Conservation (phyloP, 495 filamentous ascomycete species). For the Trichoderma virens region DNA sequence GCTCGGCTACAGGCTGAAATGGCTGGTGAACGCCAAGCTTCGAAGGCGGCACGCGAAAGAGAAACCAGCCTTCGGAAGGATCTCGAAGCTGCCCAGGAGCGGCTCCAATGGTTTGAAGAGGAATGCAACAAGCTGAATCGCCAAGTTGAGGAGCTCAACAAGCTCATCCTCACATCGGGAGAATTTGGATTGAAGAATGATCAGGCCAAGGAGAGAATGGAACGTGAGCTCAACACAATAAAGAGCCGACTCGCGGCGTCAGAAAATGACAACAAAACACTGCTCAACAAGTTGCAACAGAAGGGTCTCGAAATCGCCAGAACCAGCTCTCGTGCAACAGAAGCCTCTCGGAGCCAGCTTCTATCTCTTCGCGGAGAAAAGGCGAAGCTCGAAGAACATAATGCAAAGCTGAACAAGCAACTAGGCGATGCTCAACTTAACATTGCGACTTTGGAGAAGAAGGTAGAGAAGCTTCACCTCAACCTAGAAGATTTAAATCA, state of each 20-base stretch:
- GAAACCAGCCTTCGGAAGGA: slow-evolving; percentile 71
- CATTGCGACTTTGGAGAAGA: slow-evolving; percentile 83
- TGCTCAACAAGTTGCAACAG: slow-evolving; percentile 94
- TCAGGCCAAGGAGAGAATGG: slow-evolving; percentile 85
- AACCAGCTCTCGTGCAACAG: slow-evolving; percentile 77
- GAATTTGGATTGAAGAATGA: slow-evolving; percentile 81
- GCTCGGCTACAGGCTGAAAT: slow-evolving; percentile 76
- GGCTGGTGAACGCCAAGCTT: slow-evolving; percentile 70
- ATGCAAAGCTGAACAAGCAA: slow-evolving; percentile 71
- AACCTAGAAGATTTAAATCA: slow-evolving; percentile 90
- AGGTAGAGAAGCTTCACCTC: slow-evolving; percentile 88
- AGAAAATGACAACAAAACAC: slow-evolving; percentile 92
- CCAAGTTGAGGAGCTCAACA: slow-evolving; percentile 72
- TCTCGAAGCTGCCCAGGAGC: slow-evolving; percentile 60
- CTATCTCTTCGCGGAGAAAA: slow-evolving; percentile 76
- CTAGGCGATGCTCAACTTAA: slow-evolving; percentile 81
- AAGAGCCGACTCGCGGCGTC: slow-evolving; percentile 87
- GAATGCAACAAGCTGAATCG: slow-evolving; percentile 66
- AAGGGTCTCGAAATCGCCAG: slow-evolving; percentile 96
- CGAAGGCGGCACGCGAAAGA: slow-evolving; percentile 70
- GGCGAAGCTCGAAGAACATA: slow-evolving; percentile 73
- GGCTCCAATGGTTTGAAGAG: slow-evolving; percentile 63
- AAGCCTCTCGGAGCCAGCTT: slow-evolving; percentile 74
- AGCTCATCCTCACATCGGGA: slow-evolving; percentile 80
- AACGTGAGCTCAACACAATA: slow-evolving; percentile 85